phyloP scores from a whole-genome alignment of 2,329 filamentous ascomycete species.

The Bipolaris sorokiniana region DNA sequence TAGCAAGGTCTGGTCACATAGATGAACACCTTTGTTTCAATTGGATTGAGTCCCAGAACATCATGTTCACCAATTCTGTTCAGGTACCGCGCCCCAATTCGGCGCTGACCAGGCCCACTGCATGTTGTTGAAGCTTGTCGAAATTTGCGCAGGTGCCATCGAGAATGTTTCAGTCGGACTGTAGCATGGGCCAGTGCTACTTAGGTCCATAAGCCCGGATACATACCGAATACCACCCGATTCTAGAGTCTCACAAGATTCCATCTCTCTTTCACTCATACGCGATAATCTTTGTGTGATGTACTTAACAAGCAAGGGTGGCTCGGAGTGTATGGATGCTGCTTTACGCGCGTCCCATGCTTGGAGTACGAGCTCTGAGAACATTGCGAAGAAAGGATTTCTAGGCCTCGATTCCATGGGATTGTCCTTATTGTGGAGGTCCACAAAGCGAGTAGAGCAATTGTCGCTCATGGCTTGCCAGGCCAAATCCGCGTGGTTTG shows the following conservation, averaged over 20 bases:
- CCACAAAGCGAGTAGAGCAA: constrained; percentile 47
- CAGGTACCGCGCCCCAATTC: constrained; percentile 11
- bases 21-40: background rate
- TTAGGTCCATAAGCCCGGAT: constrained; percentile 3
- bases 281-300: constrained; percentile 8
- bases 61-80: constrained; percentile 9
- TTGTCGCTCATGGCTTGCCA: constrained; percentile 58
- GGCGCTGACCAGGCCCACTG: constrained; percentile 15
- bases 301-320: constrained; percentile 15
- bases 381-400: constrained; percentile 46
- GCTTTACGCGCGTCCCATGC: constrained; percentile 40
- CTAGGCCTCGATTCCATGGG: constrained; percentile 19
- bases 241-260: background rate
- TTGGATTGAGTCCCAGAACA: background rate
- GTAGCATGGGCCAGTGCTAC: constrained; percentile 2
- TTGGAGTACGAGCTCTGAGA: constrained; percentile 65
- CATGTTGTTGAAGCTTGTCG: constrained; percentile 1
- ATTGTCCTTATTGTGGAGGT: constrained; percentile 21
- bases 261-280: background rate
- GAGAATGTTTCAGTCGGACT: background rate
- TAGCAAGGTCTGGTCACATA: background rate
- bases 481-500: constrained; percentile 41
- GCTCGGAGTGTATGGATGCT: constrained; percentile 3
- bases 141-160: constrained; percentile 2
- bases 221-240: background rate